Percentiles rank a stretch among this genome's conserved stretches.
phyloP scores from a whole-genome alignment of 2,329 filamentous ascomycete genomes.

The Curvularia eragrostidis region DNA sequence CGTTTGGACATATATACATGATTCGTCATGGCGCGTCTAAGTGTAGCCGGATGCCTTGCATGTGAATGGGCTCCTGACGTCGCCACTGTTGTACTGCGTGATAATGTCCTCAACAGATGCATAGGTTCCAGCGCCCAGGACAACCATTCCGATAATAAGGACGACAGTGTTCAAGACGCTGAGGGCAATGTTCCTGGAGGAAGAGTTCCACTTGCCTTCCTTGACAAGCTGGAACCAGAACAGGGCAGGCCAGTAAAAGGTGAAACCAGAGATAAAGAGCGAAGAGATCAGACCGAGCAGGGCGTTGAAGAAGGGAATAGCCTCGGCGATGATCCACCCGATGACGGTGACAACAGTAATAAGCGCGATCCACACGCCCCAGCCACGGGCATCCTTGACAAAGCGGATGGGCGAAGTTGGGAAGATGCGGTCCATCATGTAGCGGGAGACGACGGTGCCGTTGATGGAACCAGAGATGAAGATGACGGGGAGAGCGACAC shows the following conservation, averaged over 20 bases:
- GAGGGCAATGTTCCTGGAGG: constrained; percentile 41
- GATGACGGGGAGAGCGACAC: constrained; percentile 73
- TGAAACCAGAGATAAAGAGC: constrained; percentile 73
- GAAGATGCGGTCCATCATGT: constrained; percentile 68
- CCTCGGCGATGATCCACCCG: constrained; percentile 73
- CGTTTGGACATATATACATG: constrained; percentile 11
- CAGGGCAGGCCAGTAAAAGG: constrained; percentile 53
- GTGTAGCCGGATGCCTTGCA: constrained; percentile 46
- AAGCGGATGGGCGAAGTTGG: constrained; percentile 59
- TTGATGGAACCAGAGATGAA: constrained; percentile 75
- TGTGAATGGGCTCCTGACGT: constrained; percentile 52
- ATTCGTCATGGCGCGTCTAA: constrained; percentile 12
- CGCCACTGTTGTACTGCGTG: constrained; percentile 48
- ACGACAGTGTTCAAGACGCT: constrained; percentile 38
- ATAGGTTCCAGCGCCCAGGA: constrained; percentile 53
- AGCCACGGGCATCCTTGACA: constrained; percentile 47
- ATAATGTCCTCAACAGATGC: constrained; percentile 55
- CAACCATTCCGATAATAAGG: constrained; percentile 41
- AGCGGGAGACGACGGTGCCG: constrained; percentile 71
- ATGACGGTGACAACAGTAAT: constrained; percentile 64
- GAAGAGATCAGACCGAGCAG: constrained; percentile 69
- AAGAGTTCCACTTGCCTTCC: constrained; percentile 53
- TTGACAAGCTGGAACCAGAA: constrained; percentile 52
- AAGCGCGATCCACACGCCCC: constrained; percentile 66
- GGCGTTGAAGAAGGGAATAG: constrained; percentile 73